Evolutionary conservation across 2,329 filamentous ascomycete genomes (phyloP), one percentile per base, ranked within the genome.

Genomic region (Monosporascus sp.): DNA sequence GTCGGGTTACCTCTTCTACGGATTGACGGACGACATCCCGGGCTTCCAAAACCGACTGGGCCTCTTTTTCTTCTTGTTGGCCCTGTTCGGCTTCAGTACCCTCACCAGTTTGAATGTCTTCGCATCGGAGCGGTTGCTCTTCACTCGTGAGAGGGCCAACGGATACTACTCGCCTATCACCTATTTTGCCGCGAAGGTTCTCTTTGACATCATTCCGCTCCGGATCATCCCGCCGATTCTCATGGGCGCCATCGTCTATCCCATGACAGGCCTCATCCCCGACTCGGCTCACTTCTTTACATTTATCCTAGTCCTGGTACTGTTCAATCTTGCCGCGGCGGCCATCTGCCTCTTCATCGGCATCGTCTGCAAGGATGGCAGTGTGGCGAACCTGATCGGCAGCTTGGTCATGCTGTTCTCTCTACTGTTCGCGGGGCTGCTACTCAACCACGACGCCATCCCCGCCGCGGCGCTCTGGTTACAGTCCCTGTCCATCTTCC

Each of bases 331-430:
- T 27, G 93, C 94, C 0, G 93, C 94, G 0, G 90, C 94, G 0
- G 88, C 88, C 37, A 94, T 99, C 56, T 97, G 91, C 68, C 79
- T 99, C 7, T 97, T 97, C 68, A 95, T 99, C 61, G 94, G 94
- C 59, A 96, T 99, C 55, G 82, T 97, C 7, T 96, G 95, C 79
- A 90, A 89, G 64, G 94, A 99, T 64, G 83, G 83, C 35, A 88
- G 91, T 38, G 91, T 99, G 2, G 94, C 94, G 49, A 97, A 95
- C 70, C 71, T 99, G 58, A 89, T 99, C 55, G 94, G 93, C 51
- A 95, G 92, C 62, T 74, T 99, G 63, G 90, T 97, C 49, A 99
- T 99, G 94, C 79, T 99, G 8, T 99, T 99, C 78, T 96, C 89
- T 67, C 75, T 99, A 56, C 80, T 99, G 9, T 97, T 99, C 70